Evolutionary conservation across 805 yeast genomes (phyloP), one percentile per base, ranked within the genome.

Genomic region (Candida awuae): DNA sequence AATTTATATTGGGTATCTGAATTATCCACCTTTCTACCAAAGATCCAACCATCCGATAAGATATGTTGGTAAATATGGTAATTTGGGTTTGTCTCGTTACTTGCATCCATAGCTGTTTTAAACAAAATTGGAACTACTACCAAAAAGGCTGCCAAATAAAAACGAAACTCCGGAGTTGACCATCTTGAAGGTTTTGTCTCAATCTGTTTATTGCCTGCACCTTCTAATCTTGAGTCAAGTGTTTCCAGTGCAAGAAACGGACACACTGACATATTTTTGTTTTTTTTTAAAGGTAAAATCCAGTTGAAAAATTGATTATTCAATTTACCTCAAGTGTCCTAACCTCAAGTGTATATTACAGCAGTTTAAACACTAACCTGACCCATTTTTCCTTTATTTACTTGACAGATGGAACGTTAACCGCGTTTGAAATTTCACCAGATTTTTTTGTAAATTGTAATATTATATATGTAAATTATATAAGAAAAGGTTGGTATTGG

Each of bases 11-110:
- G 99, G 23, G 70, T 67, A 56, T 92, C 99, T 5, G 95, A 82
- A 56, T 90, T 88, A 58, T 92, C 98, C 30, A 86, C 94, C 59
- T 80, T 82, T 19, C 95, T 64, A 8, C 95, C 96, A 55, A 81
- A 75, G 50, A 87, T 63, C 97, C 97, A 90, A 4, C 98, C 97
- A 6, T 75, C 67, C 21, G 80, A 68, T 37, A 90, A 65, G 28
- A 80, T 62, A 35, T 74, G 70, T 47, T 71, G 71, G 53, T 72
- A 86, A 35, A 65, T 65, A 15, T 71, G 68, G 54, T 80, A 90
- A 54, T 86, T 86, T 9, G 82, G 79, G 51, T 84, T 85, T 2
- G 76, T 64, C 47, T 78, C 80, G 51, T 77, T 77, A 25, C 88
- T 80, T 8, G 94, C 90, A 27, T 75, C 80, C 72, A 83, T 72